Evolutionary conservation across 306 rosid species (phyloP), one percentile per base, ranked within the genome.

Genomic region (Dryas alaskensis): DNA sequence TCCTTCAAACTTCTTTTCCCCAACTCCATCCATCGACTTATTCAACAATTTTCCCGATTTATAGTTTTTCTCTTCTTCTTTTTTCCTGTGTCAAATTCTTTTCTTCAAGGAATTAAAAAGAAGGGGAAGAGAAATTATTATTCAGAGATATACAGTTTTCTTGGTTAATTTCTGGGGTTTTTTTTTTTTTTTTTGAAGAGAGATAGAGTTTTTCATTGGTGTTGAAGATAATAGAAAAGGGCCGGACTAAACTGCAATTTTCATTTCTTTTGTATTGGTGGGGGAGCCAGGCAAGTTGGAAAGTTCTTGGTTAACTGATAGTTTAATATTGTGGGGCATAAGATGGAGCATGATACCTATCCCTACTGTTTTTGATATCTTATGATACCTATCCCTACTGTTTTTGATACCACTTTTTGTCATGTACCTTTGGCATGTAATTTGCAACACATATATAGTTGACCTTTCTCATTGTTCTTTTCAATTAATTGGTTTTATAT

Each of bases 1-100:
- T 62, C 88, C 92, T 79, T 84, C 92, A 37, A 81, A 73, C 82
- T 92, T 87, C 68, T 71, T 91, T 57, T 91, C 90, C 48, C 87
- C 81, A 27, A 61, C 81, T 53, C 89, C 87, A 2, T 74, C 90
- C 58, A 65, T 86, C 1, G 97, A 92, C 69, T 83, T 92, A 55
- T 87, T 92, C 88, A 85, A 87, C 80, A 84, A 82, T 73, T 89
- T 92, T 76, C 72, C 83, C 17, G 85, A 83, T 54, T 78, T 10
- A 17, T 70, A 39, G 49, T 60, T 52, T 11, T n/a, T 8, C 10
- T 44, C 69, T 3, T 27, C 7, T 57, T 37, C 3, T 14, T 13
- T 2, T 1, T 31, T 31, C 37, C 37, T 31, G 37, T 31, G 37
- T 45, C 76, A 45, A 27, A 59, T 72, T 72, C 47, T 72, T 72